Evolutionary conservation across 768 basidiomycete genomes (phyloP).

Genomic region (Pholiota microspora): DNA sequence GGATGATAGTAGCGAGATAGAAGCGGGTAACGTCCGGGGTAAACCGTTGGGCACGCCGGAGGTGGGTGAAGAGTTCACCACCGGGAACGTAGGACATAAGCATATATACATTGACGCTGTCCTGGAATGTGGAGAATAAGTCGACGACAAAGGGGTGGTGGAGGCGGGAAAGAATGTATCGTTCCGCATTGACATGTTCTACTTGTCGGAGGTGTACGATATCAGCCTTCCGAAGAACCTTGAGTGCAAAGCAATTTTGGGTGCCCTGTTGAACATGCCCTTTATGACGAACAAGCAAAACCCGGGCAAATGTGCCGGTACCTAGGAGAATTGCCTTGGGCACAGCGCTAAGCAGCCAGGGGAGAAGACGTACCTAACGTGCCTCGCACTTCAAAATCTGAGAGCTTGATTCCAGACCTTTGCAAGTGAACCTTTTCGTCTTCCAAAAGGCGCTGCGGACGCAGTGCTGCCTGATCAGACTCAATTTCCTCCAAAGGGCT

Average conservation of each 20-base stretch:
- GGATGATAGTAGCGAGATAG: slow-evolving; percentile 93
- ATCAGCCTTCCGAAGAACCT: slow-evolving; percentile 83
- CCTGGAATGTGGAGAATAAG: slow-evolving; percentile 93
- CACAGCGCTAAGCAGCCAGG: slow-evolving; percentile 1
- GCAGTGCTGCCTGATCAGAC: slow-evolving; percentile 20
- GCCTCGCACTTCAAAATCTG: slow-evolving; percentile 80
- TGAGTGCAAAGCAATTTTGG: slow-evolving; percentile 79
- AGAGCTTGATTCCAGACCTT: slow-evolving; percentile 58
- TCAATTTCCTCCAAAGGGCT: slow-evolving; percentile 18
- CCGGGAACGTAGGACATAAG: slow-evolving; percentile 95
- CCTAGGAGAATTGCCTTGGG: slow-evolving; percentile 42
- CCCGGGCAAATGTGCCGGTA: slow-evolving; percentile 94
- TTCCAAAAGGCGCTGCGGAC: slow-evolving; percentile 61
- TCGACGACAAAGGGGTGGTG: slow-evolving; percentile 97
- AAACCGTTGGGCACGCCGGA: slow-evolving; percentile 92
- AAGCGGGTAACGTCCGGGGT: slow-evolving; percentile 97
- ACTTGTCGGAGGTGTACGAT: slow-evolving; percentile 91
- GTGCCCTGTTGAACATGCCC: slow-evolving; percentile 44
- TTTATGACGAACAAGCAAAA: slow-evolving; percentile 82
- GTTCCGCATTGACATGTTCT: slow-evolving; percentile 96
- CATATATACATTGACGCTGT: slow-evolving; percentile 97
- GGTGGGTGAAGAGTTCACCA: slow-evolving; percentile 95
- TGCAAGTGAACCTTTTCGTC: slow-evolving; percentile 68
- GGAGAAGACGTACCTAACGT: slow-evolving; percentile 57
- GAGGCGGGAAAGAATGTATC: slow-evolving; percentile 88